Percentiles rank a stretch among this genome's conserved stretches.
Evolutionary conservation across 2,329 filamentous ascomycete species (phyloP).

Genomic region (Ilyonectria sp.): DNA sequence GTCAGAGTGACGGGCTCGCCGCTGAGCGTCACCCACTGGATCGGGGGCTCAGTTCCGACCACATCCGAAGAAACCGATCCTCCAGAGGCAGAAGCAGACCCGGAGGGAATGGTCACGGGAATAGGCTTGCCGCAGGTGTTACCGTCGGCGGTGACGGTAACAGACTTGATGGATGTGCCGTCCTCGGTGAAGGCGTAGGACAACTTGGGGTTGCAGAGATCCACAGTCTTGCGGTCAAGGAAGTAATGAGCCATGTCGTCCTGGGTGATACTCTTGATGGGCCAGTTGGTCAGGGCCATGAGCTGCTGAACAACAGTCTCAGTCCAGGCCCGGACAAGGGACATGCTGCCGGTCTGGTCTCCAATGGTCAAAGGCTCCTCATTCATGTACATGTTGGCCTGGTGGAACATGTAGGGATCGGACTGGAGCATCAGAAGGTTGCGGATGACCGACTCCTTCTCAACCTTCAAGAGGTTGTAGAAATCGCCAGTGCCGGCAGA

Average conservation of each 20-base stretch:
- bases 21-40: constrained; percentile 32
- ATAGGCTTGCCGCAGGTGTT: constrained; percentile 31
- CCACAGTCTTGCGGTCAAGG: constrained; percentile 33
- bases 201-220: constrained; percentile 32
- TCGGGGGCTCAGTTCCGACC: constrained; percentile 34
- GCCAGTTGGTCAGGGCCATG: constrained; percentile 37
- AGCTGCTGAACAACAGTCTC: constrained; percentile 38
- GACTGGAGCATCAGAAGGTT: constrained; percentile 29
- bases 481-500: constrained; percentile 32
- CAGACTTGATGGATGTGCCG: constrained; percentile 12
- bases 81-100: constrained; percentile 4
- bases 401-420: constrained; percentile 42
- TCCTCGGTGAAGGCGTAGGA: constrained; percentile 27
- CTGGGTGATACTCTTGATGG: constrained; percentile 33
- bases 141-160: constrained; percentile 27
- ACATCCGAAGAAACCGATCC: constrained; percentile 21
- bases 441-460: constrained; percentile 26
- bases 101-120: constrained; percentile 30
- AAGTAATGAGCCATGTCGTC: constrained; percentile 37
- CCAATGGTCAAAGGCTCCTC: constrained; percentile 30
- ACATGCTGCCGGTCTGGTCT: constrained; percentile 29
- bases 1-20: constrained; percentile 27
- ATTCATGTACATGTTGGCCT: constrained; percentile 37
- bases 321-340: constrained; percentile 33
- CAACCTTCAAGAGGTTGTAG: constrained; percentile 20